phyloP scores from a whole-genome alignment of 2,329 filamentous ascomycete species.

The Trichoderma sp. region DNA sequence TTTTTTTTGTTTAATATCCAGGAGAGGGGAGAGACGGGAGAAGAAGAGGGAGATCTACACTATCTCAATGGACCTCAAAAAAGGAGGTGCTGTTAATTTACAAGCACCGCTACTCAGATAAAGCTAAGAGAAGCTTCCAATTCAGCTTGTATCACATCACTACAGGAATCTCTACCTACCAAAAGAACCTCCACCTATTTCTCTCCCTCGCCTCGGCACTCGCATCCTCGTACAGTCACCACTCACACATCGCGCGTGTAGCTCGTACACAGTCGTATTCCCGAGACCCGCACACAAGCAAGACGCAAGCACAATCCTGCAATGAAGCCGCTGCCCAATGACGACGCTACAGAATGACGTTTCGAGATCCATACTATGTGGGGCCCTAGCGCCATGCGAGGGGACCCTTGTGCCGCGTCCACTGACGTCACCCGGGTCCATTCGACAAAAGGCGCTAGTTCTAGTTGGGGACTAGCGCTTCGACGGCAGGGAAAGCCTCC shows the following conservation, averaged over 20 bases:
- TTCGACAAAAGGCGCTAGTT: neutral
- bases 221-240: neutral
- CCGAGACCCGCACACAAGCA: neutral
- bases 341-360: conserved; percentile 15
- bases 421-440: conserved; percentile 14
- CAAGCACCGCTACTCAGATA: neutral
- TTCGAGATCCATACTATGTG: conserved; percentile 7
- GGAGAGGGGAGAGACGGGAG: neutral
- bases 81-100: neutral
- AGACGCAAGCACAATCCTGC: conserved; percentile 4
- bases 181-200: neutral
- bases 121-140: neutral
- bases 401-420: conserved; percentile 18
- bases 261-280: neutral
- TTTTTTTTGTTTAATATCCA: neutral
- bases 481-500: conserved; percentile 1
- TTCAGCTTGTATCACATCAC: neutral
- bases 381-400: neutral
- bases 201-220: neutral
- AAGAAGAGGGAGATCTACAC: neutral
- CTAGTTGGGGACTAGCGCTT: neutral
- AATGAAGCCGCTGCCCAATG: conserved; percentile 5
- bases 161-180: neutral
- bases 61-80: neutral
- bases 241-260: neutral